Base-by-base conservation (phyloP, 768 basidiomycete species). In the Hysterangium stoloniferum region DNA sequence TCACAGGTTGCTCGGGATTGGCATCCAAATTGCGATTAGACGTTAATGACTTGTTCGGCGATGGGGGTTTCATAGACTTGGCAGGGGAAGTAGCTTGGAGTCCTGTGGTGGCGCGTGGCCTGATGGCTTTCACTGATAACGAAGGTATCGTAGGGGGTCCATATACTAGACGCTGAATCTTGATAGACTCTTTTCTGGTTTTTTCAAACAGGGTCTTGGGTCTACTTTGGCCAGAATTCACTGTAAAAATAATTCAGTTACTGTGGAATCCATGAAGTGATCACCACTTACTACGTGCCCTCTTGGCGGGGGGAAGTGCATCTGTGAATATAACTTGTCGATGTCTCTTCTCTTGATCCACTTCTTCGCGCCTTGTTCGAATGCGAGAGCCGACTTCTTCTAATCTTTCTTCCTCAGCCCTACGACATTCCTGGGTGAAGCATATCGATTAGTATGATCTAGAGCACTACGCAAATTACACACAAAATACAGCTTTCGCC, bases 141-240 rank as follows among this genome's bases (percentile, higher is more conserved):
- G 79, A 75, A n/a, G 78, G 78, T 28, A 79, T 52, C 52, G 75
- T 70, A 37, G 74, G 74, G 42, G 74, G 62, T 40, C 67, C 67
- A 58, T 78, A 82, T 57, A 86, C 66, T 27, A 76, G 75, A 62
- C 75, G 78, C 62, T 81, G 79, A 40, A 82, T 65, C 63, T 78
- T 84, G 24, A 76, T 80, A 9, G 85, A 81, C 58, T 88, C 84
- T 36, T 71, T 71, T 52, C 77, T 78, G 5, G 86, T 81, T 67
- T 85, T 88, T 69, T 89, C 83, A 57, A 91, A 82, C 17, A 90
- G 68, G 13, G 82, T 73, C 67, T 82, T 88, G 19, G 83, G 80
- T 33, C 68, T 70, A 45, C 29, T 38, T 17, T 50, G 55, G n/a
- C 66, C 7, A 5, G 64, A 54, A 19, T 64, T 64, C 69, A 76